Evolutionary conservation across 495 filamentous ascomycete genomes (phyloP), one percentile per base, ranked within the genome.

Genomic region (Aspergillus egyptiacus): DNA sequence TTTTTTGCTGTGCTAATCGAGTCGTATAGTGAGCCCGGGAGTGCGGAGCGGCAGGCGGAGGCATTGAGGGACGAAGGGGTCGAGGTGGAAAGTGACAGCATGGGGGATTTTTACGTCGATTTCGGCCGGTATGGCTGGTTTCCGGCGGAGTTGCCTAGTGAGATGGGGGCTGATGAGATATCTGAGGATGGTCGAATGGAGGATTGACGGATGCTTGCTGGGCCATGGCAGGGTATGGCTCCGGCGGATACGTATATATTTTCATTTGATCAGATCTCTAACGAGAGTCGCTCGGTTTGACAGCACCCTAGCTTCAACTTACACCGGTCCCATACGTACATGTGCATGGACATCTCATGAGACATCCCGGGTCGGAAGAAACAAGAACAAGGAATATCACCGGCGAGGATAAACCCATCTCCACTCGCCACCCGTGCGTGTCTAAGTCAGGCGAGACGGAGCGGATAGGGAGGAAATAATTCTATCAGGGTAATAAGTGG

Each of bases 41-140:
- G 81, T 28, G 78, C 85, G 18, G 68, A 70, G 39, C 78, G 82
- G 47, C 88, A 93, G 59, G 88, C 86, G 1, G 70, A 75, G 6
- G 80, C 67, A 3, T 60, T 94, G n/a, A 57, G 76, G 11, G 66
- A 65, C 8, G 87, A 94, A 63, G 86, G 85, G 2, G 84, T 91
- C 19, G 73, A 65, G 7, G 86, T 91, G 9, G 75, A 66, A 32
- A 75, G 61, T 18, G 78, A 81, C 30, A 72, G 68, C n/a, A 67
- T 89, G 65, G 86, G 85, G 1, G 85, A 87, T 63, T 70, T 85
- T 22, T 78, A 76, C 59, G 74, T 94, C 13, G 77, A 88, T 64
- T 71, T 91, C 34, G 68, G 55, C 5, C 67, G 68, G 50, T 87
- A 76, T 66, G 88, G 88, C 14, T 91, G 86, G 87, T 94, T 93